A percentile compares a stretch with the other conserved stretches of the same genome.
These are phyloP conservation scores for Remersonia thermophila DNA, from an alignment of 2,329 filamentous ascomycete genomes.

Conservation along the genomic window DNA sequence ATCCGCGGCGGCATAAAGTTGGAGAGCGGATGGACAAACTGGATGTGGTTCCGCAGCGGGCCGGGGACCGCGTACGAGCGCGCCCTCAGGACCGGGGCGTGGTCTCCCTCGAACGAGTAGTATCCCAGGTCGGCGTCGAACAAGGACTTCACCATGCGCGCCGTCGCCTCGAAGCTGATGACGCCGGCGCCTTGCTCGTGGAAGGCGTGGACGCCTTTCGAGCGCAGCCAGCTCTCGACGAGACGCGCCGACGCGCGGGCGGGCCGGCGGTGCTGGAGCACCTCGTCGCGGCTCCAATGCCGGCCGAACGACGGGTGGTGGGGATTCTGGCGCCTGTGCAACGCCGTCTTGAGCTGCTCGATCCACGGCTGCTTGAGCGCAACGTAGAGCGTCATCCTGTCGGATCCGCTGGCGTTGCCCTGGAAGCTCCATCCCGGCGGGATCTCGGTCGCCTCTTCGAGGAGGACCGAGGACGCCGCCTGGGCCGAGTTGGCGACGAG, in stretches of 20 bases:
- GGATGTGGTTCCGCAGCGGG: constrained; percentile 26
- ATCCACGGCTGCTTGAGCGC: constrained; percentile 22
- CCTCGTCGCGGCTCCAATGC: constrained; percentile 27
- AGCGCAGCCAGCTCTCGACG: constrained; percentile 31
- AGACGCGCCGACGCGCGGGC: constrained; percentile 21
- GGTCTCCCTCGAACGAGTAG: constrained; percentile 28
- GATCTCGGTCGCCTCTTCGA: constrained; percentile 13
- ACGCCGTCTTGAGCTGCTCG: constrained; percentile 19
- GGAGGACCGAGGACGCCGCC: constrained; percentile 12
- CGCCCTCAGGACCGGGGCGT: constrained; percentile 29
- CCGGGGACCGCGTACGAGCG: constrained; percentile 33
- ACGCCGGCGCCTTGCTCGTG: constrained; percentile 27
- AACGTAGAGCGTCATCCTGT: constrained; percentile 20
- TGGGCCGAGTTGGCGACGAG: background rate
- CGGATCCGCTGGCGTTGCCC: constrained; percentile 15
- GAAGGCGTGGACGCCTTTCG: constrained; percentile 24
- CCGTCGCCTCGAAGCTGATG: constrained; percentile 31
- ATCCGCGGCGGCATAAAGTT: constrained; percentile 35
- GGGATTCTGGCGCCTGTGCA: constrained; percentile 16
- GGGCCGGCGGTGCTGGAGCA: constrained; percentile 25
- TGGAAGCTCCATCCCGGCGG: constrained; percentile 20
- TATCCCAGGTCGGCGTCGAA: constrained; percentile 29
- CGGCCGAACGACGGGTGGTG: constrained; percentile 15
- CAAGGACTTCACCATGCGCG: constrained; percentile 26
- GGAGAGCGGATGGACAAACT: constrained; percentile 35